phyloP scores from a whole-genome alignment of 2,329 filamentous ascomycete species.

The Nemania sp. region DNA sequence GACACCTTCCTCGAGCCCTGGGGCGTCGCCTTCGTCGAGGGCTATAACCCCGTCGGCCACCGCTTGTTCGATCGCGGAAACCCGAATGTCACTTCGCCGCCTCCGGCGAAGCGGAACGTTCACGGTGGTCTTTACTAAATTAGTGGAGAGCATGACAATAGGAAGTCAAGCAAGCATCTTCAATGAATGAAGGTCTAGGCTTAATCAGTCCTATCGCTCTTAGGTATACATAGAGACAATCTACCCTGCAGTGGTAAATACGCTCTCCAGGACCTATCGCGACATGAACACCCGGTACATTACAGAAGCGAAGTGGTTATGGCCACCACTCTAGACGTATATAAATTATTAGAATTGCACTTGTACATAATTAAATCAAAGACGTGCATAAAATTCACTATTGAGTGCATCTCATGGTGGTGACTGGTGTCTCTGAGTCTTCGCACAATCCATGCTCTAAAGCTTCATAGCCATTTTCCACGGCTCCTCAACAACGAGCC shows the following conservation, averaged over 20 bases:
- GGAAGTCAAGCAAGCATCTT: no score
- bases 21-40: constrained; percentile 21
- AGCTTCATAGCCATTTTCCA: no score
- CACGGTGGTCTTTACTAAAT: constrained; percentile 9
- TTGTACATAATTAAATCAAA: constrained; percentile 6
- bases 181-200: no score
- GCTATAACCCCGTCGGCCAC: constrained; percentile 22
- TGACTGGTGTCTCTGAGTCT: background rate
- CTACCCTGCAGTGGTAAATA: background rate
- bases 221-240: background rate
- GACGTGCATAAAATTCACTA: background rate
- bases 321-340: background rate
- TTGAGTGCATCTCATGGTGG: background rate
- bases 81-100: constrained; percentile 14
- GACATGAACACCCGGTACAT: no score
- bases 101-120: constrained; percentile 10
- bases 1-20: constrained; percentile 24
- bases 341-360: background rate
- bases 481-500: no score
- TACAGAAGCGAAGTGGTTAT: no score
- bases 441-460: no score
- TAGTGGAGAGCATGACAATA: background rate
- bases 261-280: no score
- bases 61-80: constrained; percentile 23
- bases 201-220: background rate